phyloP scores from a whole-genome alignment of 805 yeast genomes.

The Yarrowia phangngaensis region DNA sequence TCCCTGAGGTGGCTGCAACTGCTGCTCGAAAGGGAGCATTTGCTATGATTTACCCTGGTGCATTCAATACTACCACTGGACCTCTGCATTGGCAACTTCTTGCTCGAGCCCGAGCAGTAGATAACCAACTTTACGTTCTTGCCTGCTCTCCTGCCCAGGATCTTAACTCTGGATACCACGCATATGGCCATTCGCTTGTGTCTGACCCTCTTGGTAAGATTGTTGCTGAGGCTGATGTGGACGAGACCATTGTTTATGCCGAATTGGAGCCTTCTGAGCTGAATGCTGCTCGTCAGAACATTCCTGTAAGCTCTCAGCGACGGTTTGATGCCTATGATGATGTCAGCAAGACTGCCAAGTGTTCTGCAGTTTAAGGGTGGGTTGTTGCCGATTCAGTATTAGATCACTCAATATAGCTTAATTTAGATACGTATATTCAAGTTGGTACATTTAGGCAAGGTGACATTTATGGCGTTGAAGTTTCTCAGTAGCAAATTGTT shows the following conservation, averaged over 20 bases:
- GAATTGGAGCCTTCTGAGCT: conserved; percentile 63
- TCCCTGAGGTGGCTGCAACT: conserved; percentile 78
- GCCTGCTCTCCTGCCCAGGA: conserved; percentile 92
- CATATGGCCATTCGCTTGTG: conserved; percentile 82
- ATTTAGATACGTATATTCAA: too few species aligned
- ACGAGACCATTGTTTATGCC: conserved; percentile 70
- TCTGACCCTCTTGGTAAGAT: conserved; percentile 88
- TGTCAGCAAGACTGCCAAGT: conserved; percentile 36
- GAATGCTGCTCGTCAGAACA: conserved; percentile 55
- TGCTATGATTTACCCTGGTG: conserved; percentile 81
- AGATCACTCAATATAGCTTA: too few species aligned
- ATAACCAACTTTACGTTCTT: conserved; percentile 78
- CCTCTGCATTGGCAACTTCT: conserved; percentile 83
- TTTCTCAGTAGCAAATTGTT: too few species aligned
- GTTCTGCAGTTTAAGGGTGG: conserved; percentile 30
- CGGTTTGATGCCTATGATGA: conserved; percentile 63
- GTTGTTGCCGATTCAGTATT: too few species aligned
- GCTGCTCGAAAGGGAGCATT: conserved; percentile 70
- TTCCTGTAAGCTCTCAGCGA: conserved; percentile 68
- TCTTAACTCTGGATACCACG: conserved; percentile 73
- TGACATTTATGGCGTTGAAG: too few species aligned
- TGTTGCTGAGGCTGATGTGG: conserved; percentile 72
- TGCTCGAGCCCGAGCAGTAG: conserved; percentile 82
- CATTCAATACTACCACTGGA: conserved; percentile 90
- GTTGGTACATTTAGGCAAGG: too few species aligned